A percentile compares a stretch with the other conserved stretches of the same genome.
Conservation (phyloP, 192 early-diverging fungal species). For the Coemansia umbellata region DNA sequence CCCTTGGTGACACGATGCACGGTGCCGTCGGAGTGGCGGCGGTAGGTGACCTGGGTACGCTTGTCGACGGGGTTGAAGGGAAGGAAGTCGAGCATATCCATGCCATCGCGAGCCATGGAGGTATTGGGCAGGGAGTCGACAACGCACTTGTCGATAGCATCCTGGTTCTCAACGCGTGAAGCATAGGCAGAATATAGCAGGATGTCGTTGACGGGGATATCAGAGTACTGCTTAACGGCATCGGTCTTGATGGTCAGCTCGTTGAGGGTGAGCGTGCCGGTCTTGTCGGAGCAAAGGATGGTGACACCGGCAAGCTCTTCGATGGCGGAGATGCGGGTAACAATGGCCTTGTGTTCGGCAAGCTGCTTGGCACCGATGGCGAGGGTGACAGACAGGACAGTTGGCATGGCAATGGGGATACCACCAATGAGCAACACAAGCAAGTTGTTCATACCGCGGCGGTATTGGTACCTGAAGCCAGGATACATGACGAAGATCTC, state of each 20-base stretch:
- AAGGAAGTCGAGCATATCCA: slow-evolving; percentile 63
- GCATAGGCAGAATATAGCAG: slow-evolving; percentile 70
- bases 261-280: slow-evolving; percentile 91
- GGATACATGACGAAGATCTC: slow-evolving; percentile 70
- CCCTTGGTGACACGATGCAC: slow-evolving; percentile 71
- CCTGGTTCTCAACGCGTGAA: slow-evolving; percentile 72
- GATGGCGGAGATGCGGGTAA: slow-evolving; percentile 76
- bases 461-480: slow-evolving; percentile 64
- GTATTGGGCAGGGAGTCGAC: slow-evolving; percentile 62
- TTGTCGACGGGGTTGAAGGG: slow-evolving; percentile 77
- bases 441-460: slow-evolving; percentile 74
- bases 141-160: slow-evolving; percentile 76
- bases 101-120: slow-evolving; percentile 57
- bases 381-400: slow-evolving; percentile 73
- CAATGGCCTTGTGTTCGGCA: slow-evolving; percentile 79
- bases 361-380: slow-evolving; percentile 79
- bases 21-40: slow-evolving; percentile 58
- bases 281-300: slow-evolving; percentile 92
- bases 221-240: slow-evolving; percentile 68
- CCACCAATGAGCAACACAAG: slow-evolving; percentile 76
- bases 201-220: slow-evolving; percentile 56
- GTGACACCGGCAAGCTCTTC: slow-evolving; percentile 78
- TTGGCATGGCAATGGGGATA: slow-evolving; percentile 81
- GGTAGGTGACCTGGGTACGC: slow-evolving; percentile 73
- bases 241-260: slow-evolving; percentile 68